phyloP scores from a whole-genome alignment of 1,284 basidiomycete species.

The Trichosporon sp. region DNA sequence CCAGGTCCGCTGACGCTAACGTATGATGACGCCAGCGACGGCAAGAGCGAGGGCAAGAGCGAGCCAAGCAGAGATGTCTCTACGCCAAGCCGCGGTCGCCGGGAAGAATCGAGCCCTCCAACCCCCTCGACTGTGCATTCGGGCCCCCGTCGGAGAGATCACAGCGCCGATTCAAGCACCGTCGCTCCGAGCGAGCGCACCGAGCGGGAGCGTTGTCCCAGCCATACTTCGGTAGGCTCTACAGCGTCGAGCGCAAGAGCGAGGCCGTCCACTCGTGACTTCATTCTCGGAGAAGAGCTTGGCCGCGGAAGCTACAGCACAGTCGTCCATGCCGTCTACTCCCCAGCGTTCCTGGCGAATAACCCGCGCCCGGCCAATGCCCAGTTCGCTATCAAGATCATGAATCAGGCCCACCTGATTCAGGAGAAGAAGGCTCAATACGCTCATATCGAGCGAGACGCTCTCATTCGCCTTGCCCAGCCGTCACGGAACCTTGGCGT shows the following conservation, averaged over 20 bases:
- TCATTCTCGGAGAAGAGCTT: conserved; percentile 45
- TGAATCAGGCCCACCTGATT: conserved; percentile 51
- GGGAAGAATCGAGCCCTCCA: not conserved
- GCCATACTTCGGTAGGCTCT: conserved; percentile 25
- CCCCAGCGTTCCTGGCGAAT: not conserved
- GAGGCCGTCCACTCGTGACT: conserved; percentile 37
- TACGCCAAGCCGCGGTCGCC: not conserved
- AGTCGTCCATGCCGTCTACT: conserved; percentile 19
- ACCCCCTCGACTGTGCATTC: not conserved
- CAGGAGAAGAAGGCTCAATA: conserved; percentile 54
- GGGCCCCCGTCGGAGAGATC: not conserved
- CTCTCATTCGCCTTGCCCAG: conserved; percentile 49
- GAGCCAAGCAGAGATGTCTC: not conserved
- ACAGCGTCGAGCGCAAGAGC: conserved; percentile 7
- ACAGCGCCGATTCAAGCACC: not conserved
- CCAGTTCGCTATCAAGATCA: conserved; percentile 52
- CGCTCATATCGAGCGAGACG: conserved; percentile 53
- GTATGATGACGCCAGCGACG: conserved; percentile 23
- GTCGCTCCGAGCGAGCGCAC: conserved; percentile 2
- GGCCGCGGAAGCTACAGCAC: conserved; percentile 48
- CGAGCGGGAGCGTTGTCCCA: conserved; percentile 36
- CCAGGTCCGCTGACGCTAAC: not conserved
- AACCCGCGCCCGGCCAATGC: not conserved
- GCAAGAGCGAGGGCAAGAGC: conserved; percentile 9
- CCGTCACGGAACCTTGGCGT: conserved; percentile 24